Base-by-base conservation (phyloP, 2,329 filamentous ascomycete genomes). In the Domatiomyces catenatus region DNA sequence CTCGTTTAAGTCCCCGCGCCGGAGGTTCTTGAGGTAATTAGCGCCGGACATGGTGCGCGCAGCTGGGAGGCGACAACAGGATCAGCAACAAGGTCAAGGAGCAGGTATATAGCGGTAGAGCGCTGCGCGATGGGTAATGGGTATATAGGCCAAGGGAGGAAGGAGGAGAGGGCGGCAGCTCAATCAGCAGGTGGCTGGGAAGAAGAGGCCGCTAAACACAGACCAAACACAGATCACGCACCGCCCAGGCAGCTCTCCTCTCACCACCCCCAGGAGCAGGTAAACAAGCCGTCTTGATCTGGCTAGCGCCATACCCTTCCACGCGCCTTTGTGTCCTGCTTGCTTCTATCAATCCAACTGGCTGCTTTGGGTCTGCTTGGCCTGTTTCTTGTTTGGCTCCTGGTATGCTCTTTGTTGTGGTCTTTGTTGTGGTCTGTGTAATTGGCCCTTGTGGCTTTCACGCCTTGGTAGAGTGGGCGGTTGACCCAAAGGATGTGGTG, bases 1-100 rank as follows among this genome's bases (percentile, higher is more conserved):
- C 56, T 85, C 82, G 60, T 79, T 67, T 51, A 94, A 77, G 57
- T 90, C 86, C 60, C 74, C 75, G 75, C 94, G 94, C 72, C 84
- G 83, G 75, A 92, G 84, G 66, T 77, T 76, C 67, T 81, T 77
- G 64, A 94, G 75, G 79, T 84, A 94, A 60, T 80, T 78, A 59
- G 69, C 70, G 60, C 70, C 69, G 55, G 80, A 79, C 81, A 85
- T 85, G 60, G 64, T 75, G 60, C 32, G 32, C 32, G 5, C 10
- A 39, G 10, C 10, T 39, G 32, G n/a, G n/a, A n/a, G n/a, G n/a
- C 12, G 10, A 12, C 32, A 15, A 39, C 32, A 39, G 10, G 2
- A 39, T 39, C 32, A 39, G 32, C 7, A 39, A 12, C 12, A 15
- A 15, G 32, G 10, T 2, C 32, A 39, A 15, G 15, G 10, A 39